Base-by-base conservation (phyloP, 1,284 basidiomycete genomes). In the Rhodotorula sp. region DNA sequence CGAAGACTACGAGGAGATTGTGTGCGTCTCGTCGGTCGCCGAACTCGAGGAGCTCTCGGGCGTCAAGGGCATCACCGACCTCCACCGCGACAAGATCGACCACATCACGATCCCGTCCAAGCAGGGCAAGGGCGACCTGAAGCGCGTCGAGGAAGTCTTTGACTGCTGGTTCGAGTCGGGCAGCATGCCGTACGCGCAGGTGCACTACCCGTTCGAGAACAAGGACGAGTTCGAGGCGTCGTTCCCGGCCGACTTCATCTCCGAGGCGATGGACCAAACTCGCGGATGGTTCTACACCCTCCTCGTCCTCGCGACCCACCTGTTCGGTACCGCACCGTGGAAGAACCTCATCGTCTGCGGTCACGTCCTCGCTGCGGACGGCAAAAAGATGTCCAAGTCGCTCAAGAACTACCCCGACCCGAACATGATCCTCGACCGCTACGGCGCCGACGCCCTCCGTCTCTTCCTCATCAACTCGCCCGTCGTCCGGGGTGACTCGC, bases 121-220 rank as follows among this genome's bases (percentile, higher is more conserved):
- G 80, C 83, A 89, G 81, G 96, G 95, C 74, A 97, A 95, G 80
- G 97, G 96, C 29, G 82, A 84, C 29, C 84, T 99, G 58, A 92
- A 87, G 82, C 89, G 96, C 70, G 87, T 98, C 26, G 93, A 97
- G 72, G 97, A 98, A 82, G 94, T 99, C 47, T 99, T 99, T 81
- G 97, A 99, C 82, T 99, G 97, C 81, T 99, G 97, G 97, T 99
- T 99, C 81, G 97, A 99, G 84, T 98, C 96, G 12, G 97, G 97
- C 83, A 96, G 94, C 80, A 99, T 99, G 97, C 97, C 97, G 6
- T 99, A 97, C 80, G 97, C 95, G 3, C 96, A 98, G 80, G 86
- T 89, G 20, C 97, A 99, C 83, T 99, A 97, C 85, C 97, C 97
- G 14, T 99, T 99, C 81, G 96, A 99, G 83, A 97, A 95, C 84